A percentile compares a stretch with the other conserved stretches of the same genome.
phyloP scores from a whole-genome alignment of 2,329 filamentous ascomycete genomes.

The Plectosphaerella cucumerina region DNA sequence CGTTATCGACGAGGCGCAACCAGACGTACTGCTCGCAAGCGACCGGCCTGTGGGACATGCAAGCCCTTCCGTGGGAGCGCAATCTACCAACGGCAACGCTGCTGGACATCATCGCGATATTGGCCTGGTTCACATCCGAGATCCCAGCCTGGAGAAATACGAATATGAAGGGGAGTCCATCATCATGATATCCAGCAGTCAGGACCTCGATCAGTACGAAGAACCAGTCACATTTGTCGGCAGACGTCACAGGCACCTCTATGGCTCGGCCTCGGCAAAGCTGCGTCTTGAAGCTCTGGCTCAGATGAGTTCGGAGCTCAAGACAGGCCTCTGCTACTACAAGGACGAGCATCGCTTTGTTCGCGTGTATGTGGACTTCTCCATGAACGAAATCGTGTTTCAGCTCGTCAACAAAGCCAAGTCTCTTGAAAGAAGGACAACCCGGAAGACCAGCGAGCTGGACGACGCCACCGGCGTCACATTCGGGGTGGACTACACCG shows the following conservation, averaged over 20 bases:
- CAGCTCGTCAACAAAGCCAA: constrained; percentile 14
- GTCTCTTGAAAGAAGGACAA: neutral
- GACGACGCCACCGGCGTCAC: neutral
- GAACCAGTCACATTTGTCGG: constrained; percentile 5
- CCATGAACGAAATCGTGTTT: constrained; percentile 5
- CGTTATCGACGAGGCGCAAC: constrained; percentile 13
- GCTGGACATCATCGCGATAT: neutral
- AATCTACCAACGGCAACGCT: neutral
- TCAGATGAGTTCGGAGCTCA: neutral
- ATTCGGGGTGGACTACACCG: neutral
- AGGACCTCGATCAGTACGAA: neutral
- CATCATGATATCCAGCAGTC: neutral
- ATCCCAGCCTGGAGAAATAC: neutral
- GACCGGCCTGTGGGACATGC: neutral
- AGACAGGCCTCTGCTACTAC: constrained; percentile 15
- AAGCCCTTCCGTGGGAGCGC: neutral
- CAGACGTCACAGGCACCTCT: constrained; percentile 3
- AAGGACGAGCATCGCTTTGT: constrained; percentile 18
- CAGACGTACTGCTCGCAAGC: neutral
- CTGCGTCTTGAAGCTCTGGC: neutral
- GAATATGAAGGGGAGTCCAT: neutral
- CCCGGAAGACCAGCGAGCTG: neutral
- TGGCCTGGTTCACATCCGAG: constrained; percentile 3
- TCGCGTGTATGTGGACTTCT: constrained; percentile 5
- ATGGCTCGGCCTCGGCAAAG: neutral